Evolutionary conservation across 305 asterid genomes (phyloP).

Genomic region (Rubia tinctorum): DNA sequence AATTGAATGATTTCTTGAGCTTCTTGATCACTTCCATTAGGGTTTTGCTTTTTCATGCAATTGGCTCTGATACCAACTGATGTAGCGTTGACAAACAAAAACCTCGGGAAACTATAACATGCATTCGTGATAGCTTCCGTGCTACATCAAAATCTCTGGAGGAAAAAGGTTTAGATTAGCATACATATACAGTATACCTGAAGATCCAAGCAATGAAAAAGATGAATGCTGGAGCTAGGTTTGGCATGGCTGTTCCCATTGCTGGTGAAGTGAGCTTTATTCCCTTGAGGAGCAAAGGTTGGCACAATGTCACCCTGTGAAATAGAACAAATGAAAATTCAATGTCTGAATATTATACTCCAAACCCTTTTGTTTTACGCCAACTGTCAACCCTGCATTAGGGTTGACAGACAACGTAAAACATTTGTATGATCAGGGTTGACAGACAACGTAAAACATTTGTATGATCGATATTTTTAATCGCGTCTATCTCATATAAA

Average conservation of each 20-base stretch:
- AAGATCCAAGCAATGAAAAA: slow-evolving; percentile 76
- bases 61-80: not conserved
- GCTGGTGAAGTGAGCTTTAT: slow-evolving; percentile 76
- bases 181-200: slow-evolving; percentile 32
- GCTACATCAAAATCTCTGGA: no score
- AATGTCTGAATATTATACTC: not conserved
- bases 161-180: no score
- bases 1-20: slow-evolving; percentile 1
- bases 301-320: slow-evolving; percentile 69
- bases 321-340: not conserved
- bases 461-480: no score
- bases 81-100: no score
- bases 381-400: not conserved
- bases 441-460: no score
- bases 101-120: no score
- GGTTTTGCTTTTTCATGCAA: no score
- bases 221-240: slow-evolving; percentile 82
- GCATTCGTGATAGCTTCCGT: no score
- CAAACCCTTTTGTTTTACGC: not conserved
- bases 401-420: not conserved
- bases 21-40: no score
- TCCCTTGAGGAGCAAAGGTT: slow-evolving; percentile 69
- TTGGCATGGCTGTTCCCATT: slow-evolving; percentile 94
- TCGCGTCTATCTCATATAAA: no score
- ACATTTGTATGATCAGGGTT: no score